These are phyloP conservation scores for Trichoderma oligosporum DNA, from an alignment of 2,329 filamentous ascomycete species.

Conservation along the genomic window DNA sequence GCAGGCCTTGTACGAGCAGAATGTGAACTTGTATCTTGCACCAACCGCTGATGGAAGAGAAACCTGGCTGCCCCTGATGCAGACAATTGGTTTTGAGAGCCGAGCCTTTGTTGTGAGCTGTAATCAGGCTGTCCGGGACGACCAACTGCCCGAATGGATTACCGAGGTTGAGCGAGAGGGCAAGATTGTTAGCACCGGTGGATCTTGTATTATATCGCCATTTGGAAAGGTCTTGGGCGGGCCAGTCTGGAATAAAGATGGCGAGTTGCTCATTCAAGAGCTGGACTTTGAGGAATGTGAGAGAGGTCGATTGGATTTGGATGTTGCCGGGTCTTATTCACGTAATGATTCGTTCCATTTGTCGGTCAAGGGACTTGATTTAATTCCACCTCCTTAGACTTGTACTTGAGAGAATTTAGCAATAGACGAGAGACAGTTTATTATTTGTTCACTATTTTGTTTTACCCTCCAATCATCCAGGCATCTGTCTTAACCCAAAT, in stretches of 20 bases:
- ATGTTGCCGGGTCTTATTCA: constrained; percentile 13
- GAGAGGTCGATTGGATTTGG: constrained; percentile 1
- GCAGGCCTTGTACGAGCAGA: background rate
- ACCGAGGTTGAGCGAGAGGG: constrained; percentile 2
- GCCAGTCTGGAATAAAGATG: background rate
- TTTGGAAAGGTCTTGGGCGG: constrained; percentile 6
- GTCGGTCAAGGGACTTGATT: background rate
- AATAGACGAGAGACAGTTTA: too few species aligned
- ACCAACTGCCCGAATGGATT: constrained; percentile 3
- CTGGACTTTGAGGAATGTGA: constrained; percentile 7
- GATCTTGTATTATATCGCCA: constrained; percentile 2
- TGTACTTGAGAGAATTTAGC: too few species aligned
- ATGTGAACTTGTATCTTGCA: background rate
- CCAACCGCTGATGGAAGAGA: background rate
- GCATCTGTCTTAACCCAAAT: too few species aligned
- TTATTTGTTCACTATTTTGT: too few species aligned
- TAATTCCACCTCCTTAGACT: constrained; percentile 7
- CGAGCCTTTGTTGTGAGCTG: background rate
- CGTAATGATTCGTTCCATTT: constrained; percentile 12
- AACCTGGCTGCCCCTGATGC: constrained; percentile 1
- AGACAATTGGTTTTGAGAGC: constrained; percentile 8
- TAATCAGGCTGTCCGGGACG: constrained; percentile 1
- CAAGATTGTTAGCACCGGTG: background rate
- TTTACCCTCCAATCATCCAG: too few species aligned
- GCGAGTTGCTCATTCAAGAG: constrained; percentile 1